Evolutionary conservation across 345 rosid species (phyloP), one percentile per base, ranked within the genome.

Genomic region (Cardiospermum halicacabum): DNA sequence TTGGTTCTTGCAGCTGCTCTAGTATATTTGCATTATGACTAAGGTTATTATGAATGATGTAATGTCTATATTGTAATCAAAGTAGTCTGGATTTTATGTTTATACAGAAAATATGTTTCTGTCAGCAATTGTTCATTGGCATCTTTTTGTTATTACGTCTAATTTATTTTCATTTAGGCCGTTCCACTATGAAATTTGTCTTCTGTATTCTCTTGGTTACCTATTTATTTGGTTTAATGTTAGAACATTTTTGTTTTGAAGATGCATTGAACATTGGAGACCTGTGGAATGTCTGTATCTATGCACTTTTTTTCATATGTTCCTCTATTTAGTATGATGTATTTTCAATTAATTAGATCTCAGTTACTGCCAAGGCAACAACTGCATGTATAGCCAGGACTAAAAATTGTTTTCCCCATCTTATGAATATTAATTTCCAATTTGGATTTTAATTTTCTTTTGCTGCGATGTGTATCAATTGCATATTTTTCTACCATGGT

Each of bases 181-280:
- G 5, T 18, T 61, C 50, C 47, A 11, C 47, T 27, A 16, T 63
- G 63, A 53, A 15, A 11, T 31, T 28, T 16, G 31, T 30, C 55
- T 16, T 7, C n/a, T 10, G 39, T 25, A 34, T 53, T 51, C 32
- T 7, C 42, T 40, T 51, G 39, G 45, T 37, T 31, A 36, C 59
- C 45, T 58, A 53, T 11, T 18, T 54, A 55, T 30, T 34, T 62
- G 27, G 9, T 22, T 43, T 37, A 1, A 3, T 40, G 60, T 25
- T 68, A 56, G 48, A 62, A 48, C 48, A 18, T 68, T 55, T 27
- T 50, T 34, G 53, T 58, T 27, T 19, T 30, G n/a, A n/a, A n/a
- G n/a, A n/a, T n/a, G n/a, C n/a, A n/a, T n/a, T n/a, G n/a, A n/a
- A n/a, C n/a, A n/a, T n/a, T n/a, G n/a, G n/a, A n/a, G n/a, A n/a